These are phyloP conservation scores for Asclepias syriaca DNA, from an alignment of 257 asterid species.

Conservation along the genomic window DNA sequence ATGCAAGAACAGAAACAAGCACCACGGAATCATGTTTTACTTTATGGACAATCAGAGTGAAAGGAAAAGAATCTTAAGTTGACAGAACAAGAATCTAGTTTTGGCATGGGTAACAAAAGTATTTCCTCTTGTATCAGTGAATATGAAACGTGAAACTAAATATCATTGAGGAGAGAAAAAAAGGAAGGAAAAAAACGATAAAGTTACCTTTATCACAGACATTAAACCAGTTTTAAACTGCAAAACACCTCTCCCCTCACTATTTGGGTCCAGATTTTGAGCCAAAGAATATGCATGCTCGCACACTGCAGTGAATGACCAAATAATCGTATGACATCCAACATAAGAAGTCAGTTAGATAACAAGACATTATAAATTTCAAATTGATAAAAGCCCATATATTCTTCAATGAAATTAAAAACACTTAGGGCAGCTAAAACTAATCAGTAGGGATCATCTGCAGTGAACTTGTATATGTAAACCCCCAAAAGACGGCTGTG, in stretches of 20 bases:
- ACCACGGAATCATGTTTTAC: not conserved
- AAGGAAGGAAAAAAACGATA: not conserved
- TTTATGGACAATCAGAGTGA: not conserved
- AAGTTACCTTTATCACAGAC: conserved; percentile 93
- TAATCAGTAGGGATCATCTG: not conserved
- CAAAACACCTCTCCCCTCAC: conserved; percentile 98
- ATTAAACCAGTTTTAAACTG: conserved; percentile 98
- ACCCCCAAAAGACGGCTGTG: not conserved
- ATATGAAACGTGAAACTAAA: not conserved
- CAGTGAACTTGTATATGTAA: not conserved
- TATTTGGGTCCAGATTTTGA: conserved; percentile 96
- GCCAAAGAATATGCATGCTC: conserved; percentile 97
- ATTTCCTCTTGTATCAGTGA: not conserved
- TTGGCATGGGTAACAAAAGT: not conserved
- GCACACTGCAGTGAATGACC: conserved; percentile 58
- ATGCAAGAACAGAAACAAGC: not conserved
- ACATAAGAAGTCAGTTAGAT: not conserved
- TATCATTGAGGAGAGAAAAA: not conserved
- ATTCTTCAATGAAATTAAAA: not conserved
- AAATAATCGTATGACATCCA: not conserved
- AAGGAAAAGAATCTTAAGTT: not conserved
- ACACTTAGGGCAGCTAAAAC: not conserved
- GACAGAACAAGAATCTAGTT: not conserved
- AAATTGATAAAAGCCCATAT: not conserved
- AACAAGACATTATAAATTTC: not conserved